Conservation (phyloP, 176 grass and related monocot genomes). For the Musa itinerans region DNA sequence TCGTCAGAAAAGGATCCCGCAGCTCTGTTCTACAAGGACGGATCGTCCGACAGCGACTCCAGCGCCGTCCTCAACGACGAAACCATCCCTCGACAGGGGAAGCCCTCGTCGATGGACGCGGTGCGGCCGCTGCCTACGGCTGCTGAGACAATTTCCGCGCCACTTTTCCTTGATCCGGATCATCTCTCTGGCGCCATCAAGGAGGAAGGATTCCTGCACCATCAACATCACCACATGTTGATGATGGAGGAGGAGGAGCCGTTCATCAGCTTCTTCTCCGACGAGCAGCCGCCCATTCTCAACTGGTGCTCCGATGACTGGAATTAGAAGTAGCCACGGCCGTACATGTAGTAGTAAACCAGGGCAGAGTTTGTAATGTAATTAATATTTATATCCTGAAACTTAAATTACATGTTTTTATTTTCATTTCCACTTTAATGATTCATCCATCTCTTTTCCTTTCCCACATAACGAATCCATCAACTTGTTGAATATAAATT, state of each 20-base stretch:
- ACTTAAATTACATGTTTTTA: not conserved
- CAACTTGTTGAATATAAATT: too few species aligned
- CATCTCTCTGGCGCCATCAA: not conserved
- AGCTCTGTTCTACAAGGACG: constrained; percentile 16
- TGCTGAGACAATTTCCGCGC: not conserved
- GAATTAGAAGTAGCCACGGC: not conserved
- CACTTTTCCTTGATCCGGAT: not conserved
- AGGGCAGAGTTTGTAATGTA: not conserved
- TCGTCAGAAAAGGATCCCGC: not conserved
- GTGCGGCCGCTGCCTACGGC: not conserved
- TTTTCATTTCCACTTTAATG: not conserved
- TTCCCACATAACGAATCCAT: too few species aligned
- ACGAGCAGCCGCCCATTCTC: not conserved
- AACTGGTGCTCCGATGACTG: constrained; percentile 4
- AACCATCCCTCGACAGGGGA: not conserved
- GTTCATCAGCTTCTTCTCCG: not conserved
- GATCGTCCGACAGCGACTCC: constrained; percentile 54
- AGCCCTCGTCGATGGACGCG: not conserved
- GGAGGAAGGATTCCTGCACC: not conserved
- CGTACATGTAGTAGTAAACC: not conserved
- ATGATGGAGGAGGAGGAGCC: constrained; percentile 3
- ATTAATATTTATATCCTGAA: not conserved
- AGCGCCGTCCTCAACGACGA: constrained; percentile 54
- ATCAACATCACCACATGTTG: not conserved
- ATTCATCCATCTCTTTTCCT: not conserved